Conservation (phyloP, 2,329 filamentous ascomycete genomes). For the Tolypocladium tundrense region DNA sequence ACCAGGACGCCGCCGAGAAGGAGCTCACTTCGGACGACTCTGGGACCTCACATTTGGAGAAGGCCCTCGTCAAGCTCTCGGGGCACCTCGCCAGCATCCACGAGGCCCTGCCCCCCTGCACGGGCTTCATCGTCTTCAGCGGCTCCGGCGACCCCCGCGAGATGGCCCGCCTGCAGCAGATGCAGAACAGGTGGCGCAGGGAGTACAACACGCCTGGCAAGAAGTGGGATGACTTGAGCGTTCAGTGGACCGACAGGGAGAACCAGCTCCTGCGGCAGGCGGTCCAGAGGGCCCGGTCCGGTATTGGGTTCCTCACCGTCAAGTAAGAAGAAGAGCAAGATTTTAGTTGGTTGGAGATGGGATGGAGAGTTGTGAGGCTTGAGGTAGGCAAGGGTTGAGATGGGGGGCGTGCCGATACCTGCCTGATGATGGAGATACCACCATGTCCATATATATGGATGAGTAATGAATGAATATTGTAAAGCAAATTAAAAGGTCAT, state of each 20-base stretch:
- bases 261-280: conserved; percentile 52
- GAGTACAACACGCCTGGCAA: conserved; percentile 54
- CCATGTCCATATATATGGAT: neutral
- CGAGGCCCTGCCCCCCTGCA: conserved; percentile 51
- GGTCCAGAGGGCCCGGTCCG: conserved; percentile 45
- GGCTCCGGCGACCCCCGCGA: conserved; percentile 59
- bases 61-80: conserved; percentile 33
- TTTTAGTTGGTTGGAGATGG: neutral
- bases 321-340: conserved; percentile 34
- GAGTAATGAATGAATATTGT: neutral
- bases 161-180: conserved; percentile 50
- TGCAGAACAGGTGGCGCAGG: conserved; percentile 50
- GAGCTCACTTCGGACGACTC: conserved; percentile 8
- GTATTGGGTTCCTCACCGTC: conserved; percentile 54
- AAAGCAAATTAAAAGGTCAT: neutral
- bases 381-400: neutral
- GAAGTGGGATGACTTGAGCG: conserved; percentile 57
- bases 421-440: neutral
- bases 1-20: conserved; percentile 5
- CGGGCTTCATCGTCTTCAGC: conserved; percentile 53
- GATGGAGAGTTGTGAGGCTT: neutral
- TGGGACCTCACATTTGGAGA: conserved; percentile 27
- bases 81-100: conserved; percentile 45
- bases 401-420: neutral
- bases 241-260: conserved; percentile 59